These are phyloP conservation scores for Calonectria pseudoreteaudii DNA, from an alignment of 2,329 filamentous ascomycete species.

Conservation along the genomic window DNA sequence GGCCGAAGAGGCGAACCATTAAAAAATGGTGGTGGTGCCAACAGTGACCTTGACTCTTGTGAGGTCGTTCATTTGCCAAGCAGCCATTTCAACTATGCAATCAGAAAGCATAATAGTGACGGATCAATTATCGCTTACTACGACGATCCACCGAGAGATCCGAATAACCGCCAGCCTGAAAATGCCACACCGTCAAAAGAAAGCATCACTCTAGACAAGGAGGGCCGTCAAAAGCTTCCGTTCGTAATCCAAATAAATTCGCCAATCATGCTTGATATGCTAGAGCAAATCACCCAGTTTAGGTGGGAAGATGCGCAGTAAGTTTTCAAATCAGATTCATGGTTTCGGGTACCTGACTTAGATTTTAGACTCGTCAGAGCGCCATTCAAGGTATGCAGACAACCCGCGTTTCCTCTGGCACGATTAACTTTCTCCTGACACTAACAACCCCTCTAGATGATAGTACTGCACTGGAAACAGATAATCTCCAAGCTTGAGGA, in stretches of 20 bases:
- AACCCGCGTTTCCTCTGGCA: background rate
- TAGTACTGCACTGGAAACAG: background rate
- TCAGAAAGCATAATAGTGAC: background rate
- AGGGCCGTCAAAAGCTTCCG: background rate
- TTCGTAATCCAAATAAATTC: background rate
- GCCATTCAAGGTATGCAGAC: background rate
- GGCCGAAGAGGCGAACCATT: background rate
- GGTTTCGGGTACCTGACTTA: background rate
- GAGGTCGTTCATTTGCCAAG: background rate
- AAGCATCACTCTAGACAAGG: background rate
- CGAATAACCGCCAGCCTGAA: background rate
- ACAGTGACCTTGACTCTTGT: background rate
- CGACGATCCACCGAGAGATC: background rate
- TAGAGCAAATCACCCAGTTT: background rate
- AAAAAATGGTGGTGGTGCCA: background rate
- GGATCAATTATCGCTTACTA: background rate
- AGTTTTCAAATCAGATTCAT: background rate
- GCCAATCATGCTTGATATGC: background rate
- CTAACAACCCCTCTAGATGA: background rate
- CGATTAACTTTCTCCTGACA: background rate
- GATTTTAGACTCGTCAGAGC: background rate
- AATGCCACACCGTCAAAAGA: background rate
- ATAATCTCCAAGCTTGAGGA: background rate
- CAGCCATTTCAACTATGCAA: background rate
- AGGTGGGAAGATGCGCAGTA: background rate